phyloP scores from a whole-genome alignment of 2,329 filamentous ascomycete genomes.

The Tolypocladium cylindrosporum region DNA sequence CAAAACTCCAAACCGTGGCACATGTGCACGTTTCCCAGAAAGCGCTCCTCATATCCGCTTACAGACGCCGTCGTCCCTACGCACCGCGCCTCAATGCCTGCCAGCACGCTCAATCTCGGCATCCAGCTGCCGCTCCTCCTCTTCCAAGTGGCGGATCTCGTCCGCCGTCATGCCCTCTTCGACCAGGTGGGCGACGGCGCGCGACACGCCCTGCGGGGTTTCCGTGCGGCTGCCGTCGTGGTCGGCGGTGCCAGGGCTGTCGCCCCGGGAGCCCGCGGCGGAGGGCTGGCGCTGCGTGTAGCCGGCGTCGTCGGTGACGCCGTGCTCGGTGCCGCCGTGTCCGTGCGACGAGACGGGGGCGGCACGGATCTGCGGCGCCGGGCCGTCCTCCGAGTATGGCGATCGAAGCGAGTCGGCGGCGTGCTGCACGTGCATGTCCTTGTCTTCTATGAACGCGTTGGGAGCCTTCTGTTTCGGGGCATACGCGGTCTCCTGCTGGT shows the following conservation, averaged over 20 bases:
- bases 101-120: constrained; percentile 41
- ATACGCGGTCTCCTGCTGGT: constrained; percentile 10
- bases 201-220: constrained; percentile 20
- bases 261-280: background rate
- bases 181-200: constrained; percentile 39
- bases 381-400: constrained; percentile 32
- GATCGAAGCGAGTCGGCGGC: constrained; percentile 29
- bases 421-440: constrained; percentile 29
- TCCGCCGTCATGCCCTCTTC: constrained; percentile 52
- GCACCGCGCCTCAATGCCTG: constrained; percentile 7
- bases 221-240: background rate
- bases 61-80: background rate
- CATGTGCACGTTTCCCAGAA: background rate
- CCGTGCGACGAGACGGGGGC: background rate
- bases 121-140: constrained; percentile 48
- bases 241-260: background rate
- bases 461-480: constrained; percentile 14
- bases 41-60: background rate
- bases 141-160: constrained; percentile 44
- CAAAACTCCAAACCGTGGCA: background rate
- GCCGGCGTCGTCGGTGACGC: background rate
- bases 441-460: constrained; percentile 34
- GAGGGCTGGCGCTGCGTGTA: background rate
- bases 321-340: background rate
- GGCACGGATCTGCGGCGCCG: constrained; percentile 1